These are phyloP conservation scores for Simplicillium aogashimaense DNA, from an alignment of 2,329 filamentous ascomycete genomes.

Conservation along the genomic window DNA sequence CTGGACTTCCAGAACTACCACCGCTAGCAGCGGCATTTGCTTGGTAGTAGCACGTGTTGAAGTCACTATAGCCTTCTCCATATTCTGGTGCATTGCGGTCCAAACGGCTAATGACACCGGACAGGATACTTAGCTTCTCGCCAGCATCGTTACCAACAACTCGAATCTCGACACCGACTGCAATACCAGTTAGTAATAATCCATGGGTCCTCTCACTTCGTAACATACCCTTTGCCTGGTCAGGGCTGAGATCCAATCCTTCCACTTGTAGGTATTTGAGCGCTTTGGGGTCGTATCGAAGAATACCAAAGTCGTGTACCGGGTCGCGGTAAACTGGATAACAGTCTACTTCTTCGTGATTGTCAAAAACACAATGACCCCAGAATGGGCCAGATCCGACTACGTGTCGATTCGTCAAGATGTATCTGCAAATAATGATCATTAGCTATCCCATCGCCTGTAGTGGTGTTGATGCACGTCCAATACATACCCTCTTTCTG, in stretches of 20 bases:
- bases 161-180: conserved; percentile 84
- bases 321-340: conserved; percentile 96
- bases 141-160: conserved; percentile 98
- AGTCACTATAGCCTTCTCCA: conserved; percentile 95
- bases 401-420: conserved; percentile 84
- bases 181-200: conserved; percentile 2
- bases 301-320: conserved; percentile 95
- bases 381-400: conserved; percentile 94
- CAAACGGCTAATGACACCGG: conserved; percentile 90
- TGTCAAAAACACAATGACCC: conserved; percentile 97
- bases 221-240: conserved; percentile 60
- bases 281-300: conserved; percentile 88
- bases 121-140: conserved; percentile 95
- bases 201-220: neutral
- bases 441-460: no score
- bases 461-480: no score
- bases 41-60: conserved; percentile 94
- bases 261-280: conserved; percentile 96
- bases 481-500: conserved; percentile 63
- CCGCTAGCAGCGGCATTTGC: conserved; percentile 94
- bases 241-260: conserved; percentile 70
- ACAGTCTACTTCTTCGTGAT: conserved; percentile 93
- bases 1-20: conserved; percentile 95
- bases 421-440: conserved; percentile 41
- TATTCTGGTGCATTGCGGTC: conserved; percentile 97